phyloP scores from a whole-genome alignment of 169 alveolate species.

The Cyclospora cayetanensis region DNA sequence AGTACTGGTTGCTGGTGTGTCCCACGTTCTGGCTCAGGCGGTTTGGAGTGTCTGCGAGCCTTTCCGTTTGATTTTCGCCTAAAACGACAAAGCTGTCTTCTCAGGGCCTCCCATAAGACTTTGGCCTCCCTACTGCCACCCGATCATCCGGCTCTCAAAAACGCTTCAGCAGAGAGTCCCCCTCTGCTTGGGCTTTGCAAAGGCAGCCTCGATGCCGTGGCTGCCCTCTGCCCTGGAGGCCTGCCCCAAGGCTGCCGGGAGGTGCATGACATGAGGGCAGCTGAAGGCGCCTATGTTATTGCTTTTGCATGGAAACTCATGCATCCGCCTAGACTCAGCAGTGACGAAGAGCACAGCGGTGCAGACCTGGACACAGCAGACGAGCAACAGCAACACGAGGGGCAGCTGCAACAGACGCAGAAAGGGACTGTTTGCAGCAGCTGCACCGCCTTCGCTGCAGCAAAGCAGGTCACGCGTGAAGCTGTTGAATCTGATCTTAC shows the following conservation, averaged over 20 bases:
- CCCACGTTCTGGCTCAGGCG: neutral
- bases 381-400: neutral
- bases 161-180: neutral
- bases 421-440: neutral
- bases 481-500: constrained; percentile 34
- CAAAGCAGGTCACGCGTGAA: constrained; percentile 15
- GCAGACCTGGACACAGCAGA: neutral
- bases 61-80: neutral
- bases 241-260: neutral
- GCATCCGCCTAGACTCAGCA: neutral
- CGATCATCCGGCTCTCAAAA: neutral
- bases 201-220: neutral
- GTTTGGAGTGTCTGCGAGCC: neutral
- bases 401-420: neutral
- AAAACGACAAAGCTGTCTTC: neutral
- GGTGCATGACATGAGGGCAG: neutral
- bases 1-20: neutral
- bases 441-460: neutral
- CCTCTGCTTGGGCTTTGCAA: neutral
- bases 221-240: neutral
- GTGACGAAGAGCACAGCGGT: neutral
- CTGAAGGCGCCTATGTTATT: neutral
- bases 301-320: neutral
- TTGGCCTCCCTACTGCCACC: neutral
- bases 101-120: neutral